Conservation (phyloP, 495 filamentous ascomycete species). For the Hypoxylon intermedium region DNA sequence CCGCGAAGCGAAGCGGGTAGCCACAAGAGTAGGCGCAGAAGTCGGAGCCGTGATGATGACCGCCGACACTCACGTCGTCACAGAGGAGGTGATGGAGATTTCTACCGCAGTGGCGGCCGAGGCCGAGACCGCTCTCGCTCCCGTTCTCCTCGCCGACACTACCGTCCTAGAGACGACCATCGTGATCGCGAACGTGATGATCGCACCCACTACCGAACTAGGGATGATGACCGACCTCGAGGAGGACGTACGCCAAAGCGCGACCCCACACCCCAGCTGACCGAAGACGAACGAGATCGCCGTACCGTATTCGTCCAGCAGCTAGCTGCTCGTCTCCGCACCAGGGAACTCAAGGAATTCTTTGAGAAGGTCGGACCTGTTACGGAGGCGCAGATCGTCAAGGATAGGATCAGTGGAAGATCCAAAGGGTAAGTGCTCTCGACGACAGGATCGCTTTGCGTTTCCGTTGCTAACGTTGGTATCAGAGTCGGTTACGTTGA, state of each 20-base stretch:
- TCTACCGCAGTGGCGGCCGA: slow-evolving; percentile 69
- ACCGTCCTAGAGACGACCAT: slow-evolving; percentile 71
- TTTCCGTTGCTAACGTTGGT: slow-evolving; percentile 1
- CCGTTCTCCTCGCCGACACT: slow-evolving; percentile 78
- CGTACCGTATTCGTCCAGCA: slow-evolving; percentile 99
- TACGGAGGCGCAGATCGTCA: slow-evolving; percentile 99
- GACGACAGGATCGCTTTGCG: neutral
- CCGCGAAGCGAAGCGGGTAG: slow-evolving; percentile 82
- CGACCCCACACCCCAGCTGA: slow-evolving; percentile 67
- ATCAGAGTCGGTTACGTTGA: slow-evolving; percentile 97
- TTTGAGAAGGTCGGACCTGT: slow-evolving; percentile 97
- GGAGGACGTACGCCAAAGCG: slow-evolving; percentile 59
- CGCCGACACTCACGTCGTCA: slow-evolving; percentile 81
- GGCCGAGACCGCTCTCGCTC: slow-evolving; percentile 73
- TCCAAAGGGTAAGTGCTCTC: slow-evolving; percentile 84
- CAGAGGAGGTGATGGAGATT: slow-evolving; percentile 75
- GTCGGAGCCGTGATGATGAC: slow-evolving; percentile 81
- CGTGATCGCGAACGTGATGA: slow-evolving; percentile 60
- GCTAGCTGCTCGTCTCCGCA: slow-evolving; percentile 88
- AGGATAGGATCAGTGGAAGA: slow-evolving; percentile 93
- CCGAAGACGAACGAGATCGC: slow-evolving; percentile 94
- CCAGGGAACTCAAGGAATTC: slow-evolving; percentile 90
- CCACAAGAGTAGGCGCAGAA: slow-evolving; percentile 83
- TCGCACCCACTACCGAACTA: slow-evolving; percentile 57
- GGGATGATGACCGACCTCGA: slow-evolving; percentile 57